Evolutionary conservation across 2,329 filamentous ascomycete genomes (phyloP).

Genomic region (Colletotrichum sp.): DNA sequence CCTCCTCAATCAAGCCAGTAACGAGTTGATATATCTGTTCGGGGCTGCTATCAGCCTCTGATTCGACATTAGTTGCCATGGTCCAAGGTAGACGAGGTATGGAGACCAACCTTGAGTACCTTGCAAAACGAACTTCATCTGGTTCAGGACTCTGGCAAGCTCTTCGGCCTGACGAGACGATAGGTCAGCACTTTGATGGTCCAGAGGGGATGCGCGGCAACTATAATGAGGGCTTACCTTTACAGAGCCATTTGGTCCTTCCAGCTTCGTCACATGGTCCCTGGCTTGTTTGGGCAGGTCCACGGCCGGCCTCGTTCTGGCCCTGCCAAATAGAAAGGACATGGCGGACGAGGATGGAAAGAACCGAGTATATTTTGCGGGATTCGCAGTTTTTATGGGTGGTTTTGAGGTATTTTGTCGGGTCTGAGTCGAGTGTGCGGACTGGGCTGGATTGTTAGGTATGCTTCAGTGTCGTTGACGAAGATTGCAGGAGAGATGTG

Average conservation of each 20-base stretch:
- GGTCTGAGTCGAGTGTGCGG: not conserved
- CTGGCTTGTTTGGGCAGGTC: conserved; percentile 62
- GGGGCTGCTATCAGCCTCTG: conserved; percentile 85
- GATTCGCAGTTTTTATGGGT: not conserved
- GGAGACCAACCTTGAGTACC: conserved; percentile 79
- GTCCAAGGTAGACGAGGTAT: not conserved
- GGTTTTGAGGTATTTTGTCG: not conserved
- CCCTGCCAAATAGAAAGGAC: conserved; percentile 63
- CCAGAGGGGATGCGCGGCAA: not conserved
- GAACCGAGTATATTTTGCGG: not conserved
- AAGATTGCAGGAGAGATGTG: not conserved
- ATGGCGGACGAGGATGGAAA: conserved; percentile 32
- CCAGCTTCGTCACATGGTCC: conserved; percentile 58
- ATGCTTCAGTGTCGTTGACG: not conserved
- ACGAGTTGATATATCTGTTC: conserved; percentile 90
- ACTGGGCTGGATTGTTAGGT: not conserved
- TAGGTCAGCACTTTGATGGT: conserved; percentile 22
- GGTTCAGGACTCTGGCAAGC: conserved; percentile 80
- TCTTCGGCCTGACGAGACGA: conserved; percentile 74
- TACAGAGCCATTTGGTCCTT: conserved; percentile 50
- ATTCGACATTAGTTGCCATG: conserved; percentile 8
- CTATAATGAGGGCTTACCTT: conserved; percentile 43
- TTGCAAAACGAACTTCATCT: conserved; percentile 94
- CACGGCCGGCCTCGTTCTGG: conserved; percentile 54
- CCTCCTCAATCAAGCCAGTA: conserved; percentile 83